Evolutionary conservation across 2,329 filamentous ascomycete genomes (phyloP).

Genomic region (Immersiporthe knoxdaviesiana): DNA sequence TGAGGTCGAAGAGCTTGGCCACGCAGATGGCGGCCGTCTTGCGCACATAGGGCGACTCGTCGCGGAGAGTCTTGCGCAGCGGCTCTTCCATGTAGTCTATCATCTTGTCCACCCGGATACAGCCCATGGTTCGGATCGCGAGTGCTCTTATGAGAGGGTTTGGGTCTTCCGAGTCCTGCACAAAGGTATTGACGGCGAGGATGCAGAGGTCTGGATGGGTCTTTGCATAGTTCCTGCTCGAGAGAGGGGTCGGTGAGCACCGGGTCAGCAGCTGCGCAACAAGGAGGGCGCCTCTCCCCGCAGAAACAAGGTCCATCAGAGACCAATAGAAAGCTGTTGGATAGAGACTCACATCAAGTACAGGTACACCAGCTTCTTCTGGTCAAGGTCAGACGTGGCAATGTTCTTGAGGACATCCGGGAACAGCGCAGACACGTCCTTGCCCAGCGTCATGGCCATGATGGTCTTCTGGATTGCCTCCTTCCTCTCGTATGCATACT

Average conservation of each 20-base stretch:
- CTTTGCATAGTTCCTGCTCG: conserved; percentile 92
- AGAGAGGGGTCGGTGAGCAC: conserved; percentile 19
- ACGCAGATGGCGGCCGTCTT: conserved; percentile 98
- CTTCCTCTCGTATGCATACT: conserved; percentile 99
- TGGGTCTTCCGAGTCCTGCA: conserved; percentile 97
- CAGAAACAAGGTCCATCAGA: too few species aligned
- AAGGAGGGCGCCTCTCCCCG: conserved; percentile 21
- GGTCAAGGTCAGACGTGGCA: conserved; percentile 89
- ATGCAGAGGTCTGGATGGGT: conserved; percentile 98
- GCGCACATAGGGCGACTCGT: conserved; percentile 97
- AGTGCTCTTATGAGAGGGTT: conserved; percentile 94
- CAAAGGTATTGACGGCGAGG: conserved; percentile 97
- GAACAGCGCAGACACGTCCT: conserved; percentile 96
- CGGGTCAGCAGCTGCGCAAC: conserved; percentile 21
- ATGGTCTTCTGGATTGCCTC: conserved; percentile 99
- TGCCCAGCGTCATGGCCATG: conserved; percentile 99
- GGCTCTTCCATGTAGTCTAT: conserved; percentile 99
- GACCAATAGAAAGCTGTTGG: not conserved
- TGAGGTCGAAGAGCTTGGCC: conserved; percentile 95
- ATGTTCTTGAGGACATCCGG: conserved; percentile 99
- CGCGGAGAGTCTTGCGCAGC: conserved; percentile 89
- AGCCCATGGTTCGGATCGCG: conserved; percentile 97
- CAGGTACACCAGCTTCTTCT: conserved; percentile 99
- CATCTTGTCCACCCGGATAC: conserved; percentile 98
- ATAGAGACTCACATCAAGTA: conserved; percentile 81